Evolutionary conservation across 129 eudicot genomes (phyloP).

Genomic region (Pittosporum tobira): DNA sequence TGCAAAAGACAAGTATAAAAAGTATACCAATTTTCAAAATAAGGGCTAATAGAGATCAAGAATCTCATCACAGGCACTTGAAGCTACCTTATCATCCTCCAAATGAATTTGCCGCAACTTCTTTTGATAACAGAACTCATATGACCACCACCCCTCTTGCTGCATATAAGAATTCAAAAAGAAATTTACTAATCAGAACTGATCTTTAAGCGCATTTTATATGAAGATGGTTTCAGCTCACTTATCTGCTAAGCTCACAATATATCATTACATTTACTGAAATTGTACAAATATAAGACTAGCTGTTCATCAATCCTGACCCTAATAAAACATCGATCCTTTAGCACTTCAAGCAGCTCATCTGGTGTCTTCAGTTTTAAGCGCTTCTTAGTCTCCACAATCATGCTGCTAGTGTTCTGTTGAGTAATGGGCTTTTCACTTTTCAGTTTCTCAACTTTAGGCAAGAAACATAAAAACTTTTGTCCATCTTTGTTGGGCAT

Average conservation of each 20-base stretch:
- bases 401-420: slow-evolving; percentile 69
- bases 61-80: neutral
- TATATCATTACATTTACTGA: too few relatives aligned
- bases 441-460: slow-evolving; percentile 71
- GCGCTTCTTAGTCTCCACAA: slow-evolving; percentile 73
- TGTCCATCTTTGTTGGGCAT: slow-evolving; percentile 80
- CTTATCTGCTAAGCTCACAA: too few relatives aligned
- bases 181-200: neutral
- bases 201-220: too few relatives aligned
- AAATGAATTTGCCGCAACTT: slow-evolving; percentile 66
- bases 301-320: slow-evolving; percentile 27
- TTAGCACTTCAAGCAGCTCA: slow-evolving; percentile 82
- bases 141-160: slow-evolving; percentile 99
- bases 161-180: slow-evolving; percentile 23
- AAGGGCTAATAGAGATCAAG: neutral
- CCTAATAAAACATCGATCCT: slow-evolving; percentile 73
- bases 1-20: neutral
- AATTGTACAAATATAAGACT: neutral
- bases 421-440: slow-evolving; percentile 53
- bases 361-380: slow-evolving; percentile 84
- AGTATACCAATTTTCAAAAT: neutral
- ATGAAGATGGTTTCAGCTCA: too few relatives aligned
- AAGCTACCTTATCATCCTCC: slow-evolving; percentile 70
- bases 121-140: slow-evolving; percentile 77
- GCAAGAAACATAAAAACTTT: slow-evolving; percentile 66